Conservation (phyloP, 176 grass and related monocot genomes). For the Olyra latifolia region DNA sequence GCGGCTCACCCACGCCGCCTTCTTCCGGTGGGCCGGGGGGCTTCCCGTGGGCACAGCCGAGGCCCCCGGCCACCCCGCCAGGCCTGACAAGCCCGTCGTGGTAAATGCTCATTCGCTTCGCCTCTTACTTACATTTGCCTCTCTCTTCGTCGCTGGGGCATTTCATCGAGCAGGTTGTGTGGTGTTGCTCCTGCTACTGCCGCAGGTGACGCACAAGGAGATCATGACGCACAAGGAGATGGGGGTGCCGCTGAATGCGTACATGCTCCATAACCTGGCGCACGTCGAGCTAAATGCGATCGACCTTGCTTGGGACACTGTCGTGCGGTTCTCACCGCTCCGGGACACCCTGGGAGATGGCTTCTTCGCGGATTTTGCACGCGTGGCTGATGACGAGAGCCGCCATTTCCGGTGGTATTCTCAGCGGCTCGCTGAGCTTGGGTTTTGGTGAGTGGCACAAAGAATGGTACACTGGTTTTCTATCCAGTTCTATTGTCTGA, state of each 20-base stretch:
- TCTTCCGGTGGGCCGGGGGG: conserved; percentile 51
- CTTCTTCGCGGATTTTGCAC: conserved; percentile 82
- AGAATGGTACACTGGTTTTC: background rate
- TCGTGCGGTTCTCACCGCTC: conserved; percentile 81
- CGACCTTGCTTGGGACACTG: conserved; percentile 93
- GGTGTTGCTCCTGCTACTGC: background rate
- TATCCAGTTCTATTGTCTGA: background rate
- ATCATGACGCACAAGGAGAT: conserved; percentile 75
- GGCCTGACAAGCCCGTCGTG: conserved; percentile 64
- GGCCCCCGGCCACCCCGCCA: conserved; percentile 54
- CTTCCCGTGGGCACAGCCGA: conserved; percentile 46
- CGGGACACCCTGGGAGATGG: conserved; percentile 60
- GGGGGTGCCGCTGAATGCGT: conserved; percentile 79
- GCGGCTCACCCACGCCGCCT: conserved; percentile 73
- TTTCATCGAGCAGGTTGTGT: conserved; percentile 37
- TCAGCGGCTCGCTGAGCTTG: conserved; percentile 81
- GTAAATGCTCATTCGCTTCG: conserved; percentile 27
- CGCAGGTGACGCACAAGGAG: conserved; percentile 76
- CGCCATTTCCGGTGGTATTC: conserved; percentile 90
- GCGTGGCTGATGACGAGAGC: conserved; percentile 90
- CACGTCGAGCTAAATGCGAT: conserved; percentile 96
- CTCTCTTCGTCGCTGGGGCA: background rate
- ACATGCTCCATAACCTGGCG: conserved; percentile 92
- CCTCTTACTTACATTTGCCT: background rate
- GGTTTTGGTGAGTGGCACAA: conserved; percentile 58